Evolutionary conservation across 345 rosid genomes (phyloP).

Genomic region (Lumnitzera littorea): DNA sequence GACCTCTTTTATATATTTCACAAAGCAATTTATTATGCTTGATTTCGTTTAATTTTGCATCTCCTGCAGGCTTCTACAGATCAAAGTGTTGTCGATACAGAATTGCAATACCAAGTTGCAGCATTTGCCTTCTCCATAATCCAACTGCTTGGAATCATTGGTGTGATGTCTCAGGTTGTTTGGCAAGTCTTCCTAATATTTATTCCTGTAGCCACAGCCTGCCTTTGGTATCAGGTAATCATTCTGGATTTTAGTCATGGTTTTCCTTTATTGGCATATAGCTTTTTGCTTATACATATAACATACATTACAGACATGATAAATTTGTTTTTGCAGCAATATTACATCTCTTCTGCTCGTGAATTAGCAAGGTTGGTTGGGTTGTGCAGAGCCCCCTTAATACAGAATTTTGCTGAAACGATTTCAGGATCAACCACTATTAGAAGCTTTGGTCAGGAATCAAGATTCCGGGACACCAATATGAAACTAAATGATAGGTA

Average conservation of each 20-base stretch:
- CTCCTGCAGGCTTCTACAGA: constrained; percentile 68
- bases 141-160: constrained; percentile 59
- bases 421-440: constrained; percentile 59
- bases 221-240: constrained; percentile 77
- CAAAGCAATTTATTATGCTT: neutral
- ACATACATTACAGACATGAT: neutral
- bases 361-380: constrained; percentile 66
- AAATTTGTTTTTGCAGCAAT: constrained; percentile 35
- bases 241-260: neutral
- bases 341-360: constrained; percentile 60
- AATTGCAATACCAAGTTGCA: constrained; percentile 38
- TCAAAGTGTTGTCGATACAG: constrained; percentile 55
- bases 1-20: neutral
- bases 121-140: constrained; percentile 39
- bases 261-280: neutral
- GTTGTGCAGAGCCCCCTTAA: constrained; percentile 63
- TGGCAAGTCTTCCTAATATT: constrained; percentile 74
- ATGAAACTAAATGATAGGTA: constrained; percentile 45
- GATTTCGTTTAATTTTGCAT: neutral
- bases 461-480: constrained; percentile 44
- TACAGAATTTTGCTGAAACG: constrained; percentile 73
- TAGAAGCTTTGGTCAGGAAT: constrained; percentile 65
- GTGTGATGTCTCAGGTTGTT: constrained; percentile 72
- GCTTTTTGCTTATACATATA: neutral
- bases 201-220: constrained; percentile 54